Percentiles rank a stretch among this genome's conserved stretches.
These are phyloP conservation scores for Pseudogymnoascus sp. DNA, from an alignment of 2,329 filamentous ascomycete genomes.

Conservation along the genomic window DNA sequence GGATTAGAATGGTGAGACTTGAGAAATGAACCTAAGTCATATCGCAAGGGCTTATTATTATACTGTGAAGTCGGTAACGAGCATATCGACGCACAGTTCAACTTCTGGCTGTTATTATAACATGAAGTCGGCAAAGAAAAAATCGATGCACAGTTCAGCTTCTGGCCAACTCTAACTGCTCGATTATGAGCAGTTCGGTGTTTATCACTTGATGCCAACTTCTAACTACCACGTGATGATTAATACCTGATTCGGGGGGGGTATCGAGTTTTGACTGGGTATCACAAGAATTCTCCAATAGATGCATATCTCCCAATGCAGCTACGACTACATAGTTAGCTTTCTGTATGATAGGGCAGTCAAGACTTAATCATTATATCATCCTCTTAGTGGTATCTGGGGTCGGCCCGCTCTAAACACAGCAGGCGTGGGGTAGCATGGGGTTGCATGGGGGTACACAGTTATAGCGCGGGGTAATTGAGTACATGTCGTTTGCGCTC, in stretches of 20 bases:
- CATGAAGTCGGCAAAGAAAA: background rate
- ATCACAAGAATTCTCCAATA: background rate
- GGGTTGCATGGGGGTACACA: background rate
- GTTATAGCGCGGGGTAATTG: constrained; percentile 3
- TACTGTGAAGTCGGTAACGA: background rate
- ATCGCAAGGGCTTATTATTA: background rate
- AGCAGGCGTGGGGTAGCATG: background rate
- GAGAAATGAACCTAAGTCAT: background rate
- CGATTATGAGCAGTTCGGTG: background rate
- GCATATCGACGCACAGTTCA: background rate
- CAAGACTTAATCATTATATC: constrained; percentile 5
- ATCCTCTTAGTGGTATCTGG: constrained; percentile 6
- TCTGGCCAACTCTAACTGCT: background rate
- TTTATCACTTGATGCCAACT: background rate
- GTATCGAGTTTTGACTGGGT: background rate
- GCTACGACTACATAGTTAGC: background rate
- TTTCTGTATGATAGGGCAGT: background rate
- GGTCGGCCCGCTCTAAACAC: background rate
- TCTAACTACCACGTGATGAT: background rate
- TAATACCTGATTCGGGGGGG: background rate
- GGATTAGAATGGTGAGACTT: background rate
- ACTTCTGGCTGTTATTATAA: background rate
- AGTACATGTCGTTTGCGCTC: background rate
- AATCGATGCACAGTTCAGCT: background rate
- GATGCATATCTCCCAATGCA: background rate